Conservation (phyloP, 2,329 filamentous ascomycete genomes). For the Xylaria arbuscula region DNA sequence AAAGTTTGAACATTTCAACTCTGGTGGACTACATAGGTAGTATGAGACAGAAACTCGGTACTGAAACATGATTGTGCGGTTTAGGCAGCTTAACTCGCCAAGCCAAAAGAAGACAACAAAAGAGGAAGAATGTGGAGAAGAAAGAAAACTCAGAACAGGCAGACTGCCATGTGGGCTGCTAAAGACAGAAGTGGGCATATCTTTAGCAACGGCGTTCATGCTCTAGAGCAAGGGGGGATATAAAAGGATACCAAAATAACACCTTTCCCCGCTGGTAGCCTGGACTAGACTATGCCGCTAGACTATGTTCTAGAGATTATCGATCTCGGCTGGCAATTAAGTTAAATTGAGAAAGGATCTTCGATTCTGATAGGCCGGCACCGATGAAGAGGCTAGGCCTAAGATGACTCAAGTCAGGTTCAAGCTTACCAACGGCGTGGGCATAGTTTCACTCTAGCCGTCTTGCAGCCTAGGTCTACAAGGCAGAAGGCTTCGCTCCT, state of each 20-base stretch:
- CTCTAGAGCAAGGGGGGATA: not conserved
- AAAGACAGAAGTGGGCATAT: not conserved
- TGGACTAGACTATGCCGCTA: slow-evolving; percentile 2
- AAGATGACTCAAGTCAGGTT: slow-evolving; percentile 10
- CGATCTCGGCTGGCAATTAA: slow-evolving; percentile 10
- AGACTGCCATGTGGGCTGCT: not conserved
- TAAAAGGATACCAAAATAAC: slow-evolving; percentile 13
- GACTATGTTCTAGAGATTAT: slow-evolving; percentile 1
- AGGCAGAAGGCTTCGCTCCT: slow-evolving; percentile 1
- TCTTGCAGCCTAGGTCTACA: slow-evolving; percentile 4
- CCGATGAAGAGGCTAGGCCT: slow-evolving; percentile 5
- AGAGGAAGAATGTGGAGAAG: not conserved
- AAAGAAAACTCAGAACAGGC: not conserved
- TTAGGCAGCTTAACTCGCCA: not conserved
- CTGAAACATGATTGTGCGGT: not conserved
- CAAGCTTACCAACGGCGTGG: slow-evolving; percentile 28
- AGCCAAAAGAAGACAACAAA: not conserved
- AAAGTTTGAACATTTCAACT: not conserved
- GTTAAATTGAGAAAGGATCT: slow-evolving; percentile 23
- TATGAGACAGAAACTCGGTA: not conserved
- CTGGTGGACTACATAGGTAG: no score
- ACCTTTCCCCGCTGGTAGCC: slow-evolving; percentile 4
- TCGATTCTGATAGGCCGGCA: slow-evolving; percentile 16
- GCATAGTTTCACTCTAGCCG: slow-evolving; percentile 27
- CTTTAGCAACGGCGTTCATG: not conserved